Evolutionary conservation across 2,329 filamentous ascomycete genomes (phyloP), one percentile per base, ranked within the genome.

Genomic region (Coniochaeta sp.): DNA sequence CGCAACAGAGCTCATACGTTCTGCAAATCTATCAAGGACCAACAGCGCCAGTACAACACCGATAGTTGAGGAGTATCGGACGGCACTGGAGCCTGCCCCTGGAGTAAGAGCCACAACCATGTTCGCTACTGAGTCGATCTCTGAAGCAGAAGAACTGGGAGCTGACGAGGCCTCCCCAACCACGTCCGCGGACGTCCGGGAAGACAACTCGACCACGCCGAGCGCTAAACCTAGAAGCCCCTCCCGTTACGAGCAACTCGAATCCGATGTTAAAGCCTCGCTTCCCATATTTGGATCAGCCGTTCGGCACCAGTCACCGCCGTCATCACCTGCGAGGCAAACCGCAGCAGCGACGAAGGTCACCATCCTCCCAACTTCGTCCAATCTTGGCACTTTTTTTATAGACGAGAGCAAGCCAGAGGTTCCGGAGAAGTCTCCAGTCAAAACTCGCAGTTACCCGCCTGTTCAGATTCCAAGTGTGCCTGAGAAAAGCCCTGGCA

Each of bases 101-200:
- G 36, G 16, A 9, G 17, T 40, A 30, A 14, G 56, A 55, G 55
- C 34, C 12, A 19, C 61, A 40, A 61, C 32, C 47, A 64, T 61
- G 54, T 26, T 66, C 44, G 61, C 67, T 24, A 70, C 60, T 55
- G 64, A 68, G 19, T 74, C 76, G 0, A 79, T 81, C 40, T 78
- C 77, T 0, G 78, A 80, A 62, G 75, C 72, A 0, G 77, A 80
- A 22, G 76, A 80, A 58, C 28, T 56, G 28, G 71, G 72, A 32
- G 61, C 62, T 3, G 68, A 67, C 12, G 59, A 55, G 16, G 42
- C 55, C n/a, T 54, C 58, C 19, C 60, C 59, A 3, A 47, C 59
- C 8, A 59, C 60, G 26, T 50, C 57, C n/a, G 30, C 19, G 30
- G 34, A 56, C 26, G 54, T 34, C 3, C 30, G 22, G 17, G 54